Conservation (phyloP, 176 grass and related monocot genomes). For the Hsuehochloa calcarea region DNA sequence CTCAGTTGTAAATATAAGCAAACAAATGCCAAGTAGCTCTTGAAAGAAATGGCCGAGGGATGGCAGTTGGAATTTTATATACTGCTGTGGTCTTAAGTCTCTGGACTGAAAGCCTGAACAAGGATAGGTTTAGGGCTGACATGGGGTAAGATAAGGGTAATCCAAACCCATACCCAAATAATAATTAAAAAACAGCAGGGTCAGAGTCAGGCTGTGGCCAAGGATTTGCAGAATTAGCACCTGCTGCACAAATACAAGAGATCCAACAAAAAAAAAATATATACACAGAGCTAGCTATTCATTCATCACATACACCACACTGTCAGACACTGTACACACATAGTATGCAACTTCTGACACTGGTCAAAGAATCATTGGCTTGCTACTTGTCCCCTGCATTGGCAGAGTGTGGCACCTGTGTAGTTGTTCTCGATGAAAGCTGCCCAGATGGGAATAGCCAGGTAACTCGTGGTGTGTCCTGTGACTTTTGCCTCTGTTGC, state of each 20-base stretch:
- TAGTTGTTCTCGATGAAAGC: constrained; percentile 20
- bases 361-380: constrained; percentile 31
- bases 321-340: neutral
- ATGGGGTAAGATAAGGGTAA: too few species aligned
- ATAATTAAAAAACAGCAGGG: neutral
- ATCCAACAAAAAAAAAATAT: constrained; percentile 27
- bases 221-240: neutral
- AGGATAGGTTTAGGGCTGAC: neutral
- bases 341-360: neutral
- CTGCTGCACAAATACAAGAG: constrained; percentile 23
- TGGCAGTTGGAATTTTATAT: neutral
- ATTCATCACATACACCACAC: constrained; percentile 17
- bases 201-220: neutral
- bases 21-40: neutral
- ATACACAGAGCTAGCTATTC: neutral
- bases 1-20: neutral
- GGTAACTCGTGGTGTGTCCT: constrained; percentile 8
- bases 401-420: neutral
- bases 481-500: neutral
- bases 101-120: constrained; percentile 22
- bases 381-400: neutral
- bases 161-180: too few species aligned
- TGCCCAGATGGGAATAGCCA: neutral
- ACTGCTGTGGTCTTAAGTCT: neutral
- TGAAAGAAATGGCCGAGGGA: neutral